Evolutionary conservation across 495 filamentous ascomycete species (phyloP).

Genomic region (Aspergillus sparsus): DNA sequence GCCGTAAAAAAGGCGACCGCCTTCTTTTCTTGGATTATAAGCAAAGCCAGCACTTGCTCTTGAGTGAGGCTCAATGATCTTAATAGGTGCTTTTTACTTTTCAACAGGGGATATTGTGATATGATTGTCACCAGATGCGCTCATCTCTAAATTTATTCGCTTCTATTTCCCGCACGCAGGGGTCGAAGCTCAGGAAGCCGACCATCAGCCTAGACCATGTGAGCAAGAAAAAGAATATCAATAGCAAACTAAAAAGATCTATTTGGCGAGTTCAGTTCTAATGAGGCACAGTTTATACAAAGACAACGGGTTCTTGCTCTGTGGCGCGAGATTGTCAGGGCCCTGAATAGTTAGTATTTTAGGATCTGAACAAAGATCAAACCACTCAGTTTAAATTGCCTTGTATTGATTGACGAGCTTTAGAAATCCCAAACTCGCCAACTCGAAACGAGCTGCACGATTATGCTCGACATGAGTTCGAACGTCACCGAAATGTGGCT

Average conservation of each 20-base stretch:
- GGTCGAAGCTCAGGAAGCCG: slow-evolving; percentile 43
- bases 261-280: too few relatives aligned
- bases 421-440: slow-evolving; percentile 45
- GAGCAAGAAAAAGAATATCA: slow-evolving; percentile 11
- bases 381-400: too few relatives aligned
- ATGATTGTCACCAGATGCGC: slow-evolving; percentile 31
- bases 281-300: slow-evolving; percentile 40
- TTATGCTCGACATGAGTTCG: slow-evolving; percentile 77
- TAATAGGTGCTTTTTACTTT: not conserved
- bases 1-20: slow-evolving; percentile 15
- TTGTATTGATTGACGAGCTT: not conserved
- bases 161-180: slow-evolving; percentile 30
- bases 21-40: slow-evolving; percentile 17
- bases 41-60: not conserved
- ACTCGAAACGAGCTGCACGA: slow-evolving; percentile 64
- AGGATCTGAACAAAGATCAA: too few relatives aligned
- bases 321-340: slow-evolving; percentile 44
- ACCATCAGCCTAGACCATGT: slow-evolving; percentile 46
- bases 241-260: slow-evolving; percentile 19
- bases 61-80: not conserved
- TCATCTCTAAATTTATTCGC: slow-evolving; percentile 32
- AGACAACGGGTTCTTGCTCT: slow-evolving; percentile 41
- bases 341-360: slow-evolving; percentile 38
- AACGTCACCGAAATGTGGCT: slow-evolving; percentile 66
- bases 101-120: slow-evolving; percentile 10